A percentile compares a stretch with the other conserved stretches of the same genome.
phyloP scores from a whole-genome alignment of 495 filamentous ascomycete genomes.

The Penicillium silybi region DNA sequence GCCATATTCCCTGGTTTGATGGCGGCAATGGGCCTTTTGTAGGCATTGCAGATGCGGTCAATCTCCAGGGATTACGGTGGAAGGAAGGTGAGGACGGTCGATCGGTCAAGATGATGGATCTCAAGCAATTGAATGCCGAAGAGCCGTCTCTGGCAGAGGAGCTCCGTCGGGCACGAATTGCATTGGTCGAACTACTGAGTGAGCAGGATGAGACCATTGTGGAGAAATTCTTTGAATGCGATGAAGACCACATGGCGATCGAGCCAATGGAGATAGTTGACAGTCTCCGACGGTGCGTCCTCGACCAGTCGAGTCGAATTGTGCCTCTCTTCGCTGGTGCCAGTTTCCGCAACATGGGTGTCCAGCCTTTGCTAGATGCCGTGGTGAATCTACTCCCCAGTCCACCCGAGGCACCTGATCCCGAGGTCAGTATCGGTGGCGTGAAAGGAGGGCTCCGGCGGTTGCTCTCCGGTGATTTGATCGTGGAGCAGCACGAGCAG shows the following conservation, averaged over 20 bases:
- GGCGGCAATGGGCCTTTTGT: constrained; percentile 66
- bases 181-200: constrained; percentile 76
- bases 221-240: constrained; percentile 72
- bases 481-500: constrained; percentile 37
- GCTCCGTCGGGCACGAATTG: constrained; percentile 68
- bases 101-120: constrained; percentile 44
- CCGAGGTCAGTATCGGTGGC: constrained; percentile 66
- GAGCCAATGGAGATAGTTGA: constrained; percentile 60
- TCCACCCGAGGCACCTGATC: constrained; percentile 71
- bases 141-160: constrained; percentile 61
- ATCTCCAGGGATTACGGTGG: constrained; percentile 51
- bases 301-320: constrained; percentile 51
- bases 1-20: constrained; percentile 92
- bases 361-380: constrained; percentile 88
- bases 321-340: constrained; percentile 89
- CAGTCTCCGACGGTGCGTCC: constrained; percentile 69
- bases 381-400: constrained; percentile 82
- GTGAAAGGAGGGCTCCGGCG: constrained; percentile 47
- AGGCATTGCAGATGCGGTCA: constrained; percentile 81
- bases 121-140: constrained; percentile 49
- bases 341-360: constrained; percentile 89
- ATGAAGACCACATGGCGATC: constrained; percentile 68
- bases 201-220: constrained; percentile 85
- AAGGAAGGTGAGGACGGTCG: constrained; percentile 65
- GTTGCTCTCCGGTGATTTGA: constrained; percentile 49